These are phyloP conservation scores for Picochlorum costavermella DNA, from an alignment of 139 green algal genomes.

Conservation along the genomic window DNA sequence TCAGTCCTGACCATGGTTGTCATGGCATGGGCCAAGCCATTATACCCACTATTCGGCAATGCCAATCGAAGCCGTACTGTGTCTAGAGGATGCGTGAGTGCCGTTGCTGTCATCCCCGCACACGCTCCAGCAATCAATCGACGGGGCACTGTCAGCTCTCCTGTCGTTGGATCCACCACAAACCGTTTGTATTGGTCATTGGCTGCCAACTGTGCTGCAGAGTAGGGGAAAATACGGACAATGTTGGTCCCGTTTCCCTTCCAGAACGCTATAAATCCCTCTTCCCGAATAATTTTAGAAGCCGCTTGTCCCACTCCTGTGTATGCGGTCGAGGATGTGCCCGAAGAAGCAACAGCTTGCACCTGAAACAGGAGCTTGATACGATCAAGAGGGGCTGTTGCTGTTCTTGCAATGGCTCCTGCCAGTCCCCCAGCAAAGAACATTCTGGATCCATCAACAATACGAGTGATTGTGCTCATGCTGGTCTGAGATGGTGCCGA, in stretches of 20 bases:
- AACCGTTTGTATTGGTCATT: slow-evolving; percentile 41
- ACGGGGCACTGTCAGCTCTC: slow-evolving; percentile 55
- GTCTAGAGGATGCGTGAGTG: slow-evolving; percentile 92
- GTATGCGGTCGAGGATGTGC: slow-evolving; percentile 50
- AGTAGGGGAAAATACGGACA: slow-evolving; percentile 91
- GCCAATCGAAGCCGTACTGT: slow-evolving; percentile 77
- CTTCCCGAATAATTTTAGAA: slow-evolving; percentile 78
- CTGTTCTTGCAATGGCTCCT: slow-evolving; percentile 58
- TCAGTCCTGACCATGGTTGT: slow-evolving; percentile 57
- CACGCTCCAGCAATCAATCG: slow-evolving; percentile 70
- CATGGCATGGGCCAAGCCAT: slow-evolving; percentile 50
- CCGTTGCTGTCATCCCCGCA: slow-evolving; percentile 90
- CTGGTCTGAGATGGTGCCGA: neutral
- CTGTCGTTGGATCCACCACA: slow-evolving; percentile 36
- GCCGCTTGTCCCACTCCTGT: slow-evolving; percentile 76
- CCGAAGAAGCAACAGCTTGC: slow-evolving; percentile 45
- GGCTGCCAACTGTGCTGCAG: slow-evolving; percentile 45
- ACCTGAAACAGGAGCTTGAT: slow-evolving; percentile 96
- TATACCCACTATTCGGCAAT: slow-evolving; percentile 67
- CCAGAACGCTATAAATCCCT: slow-evolving; percentile 84
- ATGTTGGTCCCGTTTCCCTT: slow-evolving; percentile 90
- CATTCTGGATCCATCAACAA: slow-evolving; percentile 17
- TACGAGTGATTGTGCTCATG: neutral
- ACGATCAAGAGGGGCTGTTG: slow-evolving; percentile 67
- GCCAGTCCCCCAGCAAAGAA: slow-evolving; percentile 58